Evolutionary conservation across 345 rosid genomes (phyloP).

Genomic region (Laguncularia racemosa): DNA sequence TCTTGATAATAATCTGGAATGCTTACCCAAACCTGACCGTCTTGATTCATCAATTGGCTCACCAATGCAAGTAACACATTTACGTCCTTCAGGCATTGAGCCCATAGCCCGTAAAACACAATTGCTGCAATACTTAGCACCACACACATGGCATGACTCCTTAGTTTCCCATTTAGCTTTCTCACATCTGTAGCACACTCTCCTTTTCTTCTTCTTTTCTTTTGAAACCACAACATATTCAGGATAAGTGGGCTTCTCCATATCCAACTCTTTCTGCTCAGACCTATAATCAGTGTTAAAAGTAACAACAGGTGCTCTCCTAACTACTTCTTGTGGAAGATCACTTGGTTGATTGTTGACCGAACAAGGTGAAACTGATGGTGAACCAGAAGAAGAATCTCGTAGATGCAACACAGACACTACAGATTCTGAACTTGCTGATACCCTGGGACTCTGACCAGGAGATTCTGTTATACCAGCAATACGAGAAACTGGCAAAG

Average conservation of each 20-base stretch:
- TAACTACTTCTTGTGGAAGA: slow-evolving; percentile 26
- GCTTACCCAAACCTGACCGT: slow-evolving; percentile 64
- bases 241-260: slow-evolving; percentile 39
- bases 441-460: slow-evolving; percentile 66
- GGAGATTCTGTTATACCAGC: slow-evolving; percentile 54
- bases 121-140: slow-evolving; percentile 82
- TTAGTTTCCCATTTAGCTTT: slow-evolving; percentile 94
- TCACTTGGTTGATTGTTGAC: slow-evolving; percentile 27
- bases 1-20: slow-evolving; percentile 65
- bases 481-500: slow-evolving; percentile 74
- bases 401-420: slow-evolving; percentile 90
- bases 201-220: slow-evolving; percentile 51
- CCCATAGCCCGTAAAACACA: slow-evolving; percentile 99
- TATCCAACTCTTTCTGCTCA: slow-evolving; percentile 38
- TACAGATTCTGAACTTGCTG: slow-evolving; percentile 86
- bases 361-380: slow-evolving; percentile 72
- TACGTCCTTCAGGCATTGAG: slow-evolving; percentile 99
- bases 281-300: slow-evolving; percentile 54
- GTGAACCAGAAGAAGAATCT: slow-evolving; percentile 78
- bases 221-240: slow-evolving; percentile 56
- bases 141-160: slow-evolving; percentile 92
- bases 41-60: slow-evolving; percentile 83
- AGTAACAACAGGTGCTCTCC: slow-evolving; percentile 64
- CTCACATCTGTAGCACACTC: slow-evolving; percentile 71
- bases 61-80: slow-evolving; percentile 84